A percentile compares a stretch with the other conserved stretches of the same genome.
Evolutionary conservation across 495 filamentous ascomycete genomes (phyloP).

Genomic region (Neurospora cerealis): DNA sequence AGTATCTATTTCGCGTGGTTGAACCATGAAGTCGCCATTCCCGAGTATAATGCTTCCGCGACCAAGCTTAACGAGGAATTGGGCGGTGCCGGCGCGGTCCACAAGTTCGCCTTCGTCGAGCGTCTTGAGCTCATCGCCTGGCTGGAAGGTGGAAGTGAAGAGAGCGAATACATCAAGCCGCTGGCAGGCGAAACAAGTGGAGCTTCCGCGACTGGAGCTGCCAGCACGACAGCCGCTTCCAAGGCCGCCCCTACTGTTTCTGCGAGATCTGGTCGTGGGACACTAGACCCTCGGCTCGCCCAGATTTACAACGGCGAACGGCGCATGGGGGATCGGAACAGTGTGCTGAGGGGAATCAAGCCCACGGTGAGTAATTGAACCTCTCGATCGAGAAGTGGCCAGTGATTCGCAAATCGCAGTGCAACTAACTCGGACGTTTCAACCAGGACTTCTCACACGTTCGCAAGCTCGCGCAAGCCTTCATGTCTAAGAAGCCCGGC

Average conservation of each 20-base stretch:
- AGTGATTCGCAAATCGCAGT: neutral
- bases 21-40: constrained; percentile 78
- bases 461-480: constrained; percentile 72
- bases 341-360: constrained; percentile 76
- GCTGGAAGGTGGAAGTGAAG: constrained; percentile 81
- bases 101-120: constrained; percentile 82
- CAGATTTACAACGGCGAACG: constrained; percentile 88
- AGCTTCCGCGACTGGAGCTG: constrained; percentile 32
- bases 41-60: constrained; percentile 79
- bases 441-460: constrained; percentile 87
- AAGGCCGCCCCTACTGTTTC: constrained; percentile 39
- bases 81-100: constrained; percentile 51
- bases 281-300: constrained; percentile 66
- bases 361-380: constrained; percentile 55
- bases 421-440: neutral
- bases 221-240: constrained; percentile 34
- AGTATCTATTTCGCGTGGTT: constrained; percentile 92
- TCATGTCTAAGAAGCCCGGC: constrained; percentile 55
- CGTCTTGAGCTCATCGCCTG: constrained; percentile 82
- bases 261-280: constrained; percentile 45
- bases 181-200: constrained; percentile 53
- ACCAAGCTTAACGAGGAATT: constrained; percentile 74
- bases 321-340: constrained; percentile 87
- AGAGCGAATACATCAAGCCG: constrained; percentile 84
- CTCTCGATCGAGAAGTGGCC: neutral